These are phyloP conservation scores for Schwanniomyces vanrijiae DNA, from an alignment of 805 yeast genomes.

Conservation along the genomic window DNA sequence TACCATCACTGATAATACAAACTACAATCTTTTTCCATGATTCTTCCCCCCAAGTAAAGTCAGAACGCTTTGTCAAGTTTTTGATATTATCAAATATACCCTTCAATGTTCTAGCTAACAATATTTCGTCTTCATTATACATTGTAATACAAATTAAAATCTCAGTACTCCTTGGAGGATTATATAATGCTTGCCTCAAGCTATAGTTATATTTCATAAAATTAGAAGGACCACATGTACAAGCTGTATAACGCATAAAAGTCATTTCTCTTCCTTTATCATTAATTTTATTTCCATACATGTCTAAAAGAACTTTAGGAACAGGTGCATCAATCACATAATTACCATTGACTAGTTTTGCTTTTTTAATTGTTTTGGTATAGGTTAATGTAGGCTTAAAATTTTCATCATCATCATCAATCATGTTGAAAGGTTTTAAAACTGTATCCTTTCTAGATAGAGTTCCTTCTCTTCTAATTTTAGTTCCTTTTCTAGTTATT, in stretches of 20 bases:
- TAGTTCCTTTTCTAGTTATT: slow-evolving; percentile 28
- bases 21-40: slow-evolving; percentile 95
- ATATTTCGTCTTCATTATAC: slow-evolving; percentile 84
- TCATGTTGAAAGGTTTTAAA: slow-evolving; percentile 4
- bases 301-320: slow-evolving; percentile 36
- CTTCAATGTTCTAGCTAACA: slow-evolving; percentile 80
- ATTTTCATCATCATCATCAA: slow-evolving; percentile 32
- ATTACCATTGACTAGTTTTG: slow-evolving; percentile 42
- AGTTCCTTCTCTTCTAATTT: slow-evolving; percentile 24
- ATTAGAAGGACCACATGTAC: slow-evolving; percentile 85
- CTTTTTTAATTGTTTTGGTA: slow-evolving; percentile 44
- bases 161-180: slow-evolving; percentile 80
- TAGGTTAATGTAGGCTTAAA: slow-evolving; percentile 41
- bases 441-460: slow-evolving; percentile 4
- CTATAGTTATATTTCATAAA: slow-evolving; percentile 64
- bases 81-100: slow-evolving; percentile 88
- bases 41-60: slow-evolving; percentile 88
- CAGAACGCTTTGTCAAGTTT: slow-evolving; percentile 64
- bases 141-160: slow-evolving; percentile 82
- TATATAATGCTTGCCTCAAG: slow-evolving; percentile 79
- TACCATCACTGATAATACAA: slow-evolving; percentile 87
- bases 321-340: slow-evolving; percentile 45
- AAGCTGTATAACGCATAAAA: slow-evolving; percentile 91
- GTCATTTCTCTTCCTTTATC: slow-evolving; percentile 60
- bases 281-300: slow-evolving; percentile 32